A percentile compares a stretch with the other conserved stretches of the same genome.
These are phyloP conservation scores for Russula compacta DNA, from an alignment of 768 basidiomycete species.

Conservation along the genomic window DNA sequence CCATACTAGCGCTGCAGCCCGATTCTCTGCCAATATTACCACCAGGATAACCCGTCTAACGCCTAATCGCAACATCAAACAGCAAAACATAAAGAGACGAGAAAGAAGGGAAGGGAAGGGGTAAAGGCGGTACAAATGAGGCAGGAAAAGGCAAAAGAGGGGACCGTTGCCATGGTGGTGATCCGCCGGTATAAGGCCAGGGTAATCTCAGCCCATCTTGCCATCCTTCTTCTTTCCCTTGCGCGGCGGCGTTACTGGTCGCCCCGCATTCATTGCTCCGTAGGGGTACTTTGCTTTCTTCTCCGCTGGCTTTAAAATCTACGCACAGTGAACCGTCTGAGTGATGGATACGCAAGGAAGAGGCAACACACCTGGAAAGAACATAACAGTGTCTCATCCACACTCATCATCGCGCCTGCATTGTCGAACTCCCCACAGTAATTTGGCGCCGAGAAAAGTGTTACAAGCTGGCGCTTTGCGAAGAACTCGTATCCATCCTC, in stretches of 20 bases:
- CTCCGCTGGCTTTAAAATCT: slow-evolving; percentile 99
- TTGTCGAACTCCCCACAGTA: slow-evolving; percentile 98
- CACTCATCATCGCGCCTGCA: slow-evolving; percentile 99
- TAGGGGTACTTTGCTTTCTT: slow-evolving; percentile 95
- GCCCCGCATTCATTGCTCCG: slow-evolving; percentile 76
- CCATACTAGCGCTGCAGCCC: slow-evolving; percentile 14
- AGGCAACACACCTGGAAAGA: slow-evolving; percentile 77
- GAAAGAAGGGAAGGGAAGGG: slow-evolving; percentile 8
- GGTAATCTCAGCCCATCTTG: slow-evolving; percentile 41
- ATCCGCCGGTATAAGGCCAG: slow-evolving; percentile 1
- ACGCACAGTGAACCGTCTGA: slow-evolving; percentile 4
- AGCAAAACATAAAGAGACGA: slow-evolving; percentile 15
- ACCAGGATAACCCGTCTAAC: slow-evolving; percentile 18
- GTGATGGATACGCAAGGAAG: not conserved
- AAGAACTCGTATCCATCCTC: slow-evolving; percentile 99
- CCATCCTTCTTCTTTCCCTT: slow-evolving; percentile 96
- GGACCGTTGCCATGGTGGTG: slow-evolving; percentile 1
- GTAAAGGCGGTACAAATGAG: slow-evolving; percentile 15
- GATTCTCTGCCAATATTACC: slow-evolving; percentile 17
- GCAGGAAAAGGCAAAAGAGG: slow-evolving; percentile 2
- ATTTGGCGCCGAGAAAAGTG: slow-evolving; percentile 93
- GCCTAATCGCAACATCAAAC: slow-evolving; percentile 18
- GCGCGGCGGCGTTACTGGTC: slow-evolving; percentile 91
- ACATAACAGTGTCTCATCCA: slow-evolving; percentile 93
- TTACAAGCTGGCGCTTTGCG: slow-evolving; percentile 94